Conservation (phyloP, 1,284 basidiomycete species). For the Cryptococcus sp. region DNA sequence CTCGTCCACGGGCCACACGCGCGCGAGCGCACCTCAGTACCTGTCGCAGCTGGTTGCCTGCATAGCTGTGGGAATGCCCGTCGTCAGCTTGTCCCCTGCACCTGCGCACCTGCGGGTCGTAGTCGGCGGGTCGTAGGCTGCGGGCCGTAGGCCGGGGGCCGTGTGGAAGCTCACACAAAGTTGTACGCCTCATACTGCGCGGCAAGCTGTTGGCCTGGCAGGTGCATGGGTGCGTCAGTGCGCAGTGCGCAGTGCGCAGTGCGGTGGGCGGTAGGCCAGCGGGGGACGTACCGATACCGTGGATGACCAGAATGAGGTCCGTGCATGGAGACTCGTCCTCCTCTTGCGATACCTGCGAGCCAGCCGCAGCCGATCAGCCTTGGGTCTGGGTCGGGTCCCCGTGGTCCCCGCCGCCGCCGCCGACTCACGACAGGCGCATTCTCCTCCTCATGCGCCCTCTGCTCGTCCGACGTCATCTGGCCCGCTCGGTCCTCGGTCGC, state of each 20-base stretch:
- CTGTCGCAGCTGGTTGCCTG: slow-evolving; percentile 53
- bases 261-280: too few relatives aligned
- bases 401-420: too few relatives aligned
- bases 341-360: slow-evolving; percentile 31
- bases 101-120: too few relatives aligned
- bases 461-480: slow-evolving; percentile 11
- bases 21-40: slow-evolving; percentile 48
- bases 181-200: slow-evolving; percentile 54
- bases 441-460: slow-evolving; percentile 42
- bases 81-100: too few relatives aligned
- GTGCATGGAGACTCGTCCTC: slow-evolving; percentile 50
- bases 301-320: slow-evolving; percentile 54
- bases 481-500: neutral
- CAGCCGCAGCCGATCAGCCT: too few relatives aligned
- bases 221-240: neutral
- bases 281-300: slow-evolving; percentile 51
- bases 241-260: too few relatives aligned
- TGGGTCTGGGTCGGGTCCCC: too few relatives aligned
- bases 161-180: slow-evolving; percentile 43
- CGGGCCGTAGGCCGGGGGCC: neutral
- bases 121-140: too few relatives aligned
- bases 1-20: too few relatives aligned
- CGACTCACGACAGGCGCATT: slow-evolving; percentile 38
- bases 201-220: slow-evolving; percentile 49
- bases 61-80: slow-evolving; percentile 42